Evolutionary conservation across 352 stramenopile genomes (phyloP).

Genomic region (Ochromonadaceae sp.): DNA sequence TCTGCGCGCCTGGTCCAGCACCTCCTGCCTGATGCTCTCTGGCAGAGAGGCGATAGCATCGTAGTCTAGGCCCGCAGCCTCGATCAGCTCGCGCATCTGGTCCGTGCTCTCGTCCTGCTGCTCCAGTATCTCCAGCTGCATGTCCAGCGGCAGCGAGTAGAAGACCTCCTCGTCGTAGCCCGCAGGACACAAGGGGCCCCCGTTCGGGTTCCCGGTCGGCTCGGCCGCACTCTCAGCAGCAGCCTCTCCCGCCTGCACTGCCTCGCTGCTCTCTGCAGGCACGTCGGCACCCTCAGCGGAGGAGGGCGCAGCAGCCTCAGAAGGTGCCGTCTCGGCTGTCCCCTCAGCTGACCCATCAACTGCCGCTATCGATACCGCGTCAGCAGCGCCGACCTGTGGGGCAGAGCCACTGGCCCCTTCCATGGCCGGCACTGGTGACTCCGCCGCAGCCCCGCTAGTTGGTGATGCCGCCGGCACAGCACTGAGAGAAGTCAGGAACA

Average conservation of each 20-base stretch:
- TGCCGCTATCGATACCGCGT: too few species aligned
- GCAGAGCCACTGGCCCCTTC: too few species aligned
- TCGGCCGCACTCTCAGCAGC: too few species aligned
- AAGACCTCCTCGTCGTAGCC: conserved; percentile 94
- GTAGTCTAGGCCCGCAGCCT: conserved; percentile 52
- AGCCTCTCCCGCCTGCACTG: too few species aligned
- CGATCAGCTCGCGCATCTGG: conserved; percentile 37
- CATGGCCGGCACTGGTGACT: too few species aligned
- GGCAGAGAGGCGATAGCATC: conserved; percentile 88
- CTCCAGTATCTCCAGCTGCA: conserved; percentile 86
- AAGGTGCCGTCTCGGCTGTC: background rate
- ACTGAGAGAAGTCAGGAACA: too few species aligned
- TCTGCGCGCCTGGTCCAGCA: conserved; percentile 82
- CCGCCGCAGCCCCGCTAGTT: too few species aligned
- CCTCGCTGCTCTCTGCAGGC: too few species aligned
- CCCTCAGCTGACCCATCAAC: background rate
- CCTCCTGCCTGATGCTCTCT: conserved; percentile 85
- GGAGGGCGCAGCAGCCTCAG: background rate
- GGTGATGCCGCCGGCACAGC: too few species aligned
- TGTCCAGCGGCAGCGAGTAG: conserved; percentile 75
- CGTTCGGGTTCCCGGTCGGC: background rate
- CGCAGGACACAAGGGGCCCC: conserved; percentile 55
- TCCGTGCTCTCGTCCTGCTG: conserved; percentile 38
- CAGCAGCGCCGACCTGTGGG: too few species aligned
- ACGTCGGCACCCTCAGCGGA: too few species aligned